Conservation (phyloP, 2,329 filamentous ascomycete species). For the Botrytis sinoallii region DNA sequence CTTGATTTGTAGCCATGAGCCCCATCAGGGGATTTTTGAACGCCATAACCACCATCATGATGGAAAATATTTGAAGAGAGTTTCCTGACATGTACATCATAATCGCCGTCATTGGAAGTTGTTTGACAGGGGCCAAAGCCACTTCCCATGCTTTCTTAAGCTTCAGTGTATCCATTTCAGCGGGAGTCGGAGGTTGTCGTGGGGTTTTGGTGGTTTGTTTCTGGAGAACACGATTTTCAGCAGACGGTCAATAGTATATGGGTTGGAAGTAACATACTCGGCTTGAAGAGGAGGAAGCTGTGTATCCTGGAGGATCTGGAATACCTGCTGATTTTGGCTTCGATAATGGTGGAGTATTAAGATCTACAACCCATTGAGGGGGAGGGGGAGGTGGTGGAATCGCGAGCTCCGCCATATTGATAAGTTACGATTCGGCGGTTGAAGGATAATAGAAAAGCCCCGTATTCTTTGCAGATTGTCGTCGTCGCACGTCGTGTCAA, state of each 20-base stretch:
- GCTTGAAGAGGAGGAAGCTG: slow-evolving; percentile 48
- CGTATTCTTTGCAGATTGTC: not conserved
- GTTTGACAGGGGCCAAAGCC: slow-evolving; percentile 87
- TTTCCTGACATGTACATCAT: slow-evolving; percentile 99
- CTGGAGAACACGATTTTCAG: slow-evolving; percentile 28
- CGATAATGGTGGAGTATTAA: slow-evolving; percentile 65
- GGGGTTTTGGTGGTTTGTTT: slow-evolving; percentile 41
- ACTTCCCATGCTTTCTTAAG: slow-evolving; percentile 99
- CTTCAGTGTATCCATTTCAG: slow-evolving; percentile 93
- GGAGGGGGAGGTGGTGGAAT: slow-evolving; percentile 44
- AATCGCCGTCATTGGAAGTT: slow-evolving; percentile 94
- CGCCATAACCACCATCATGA: slow-evolving; percentile 99
- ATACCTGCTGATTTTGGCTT: slow-evolving; percentile 66
- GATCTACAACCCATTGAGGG: slow-evolving; percentile 80
- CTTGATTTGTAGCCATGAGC: slow-evolving; percentile 74
- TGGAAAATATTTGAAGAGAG: slow-evolving; percentile 96
- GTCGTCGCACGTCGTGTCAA: not conserved
- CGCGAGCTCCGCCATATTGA: slow-evolving; percentile 3
- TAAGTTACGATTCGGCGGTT: not conserved
- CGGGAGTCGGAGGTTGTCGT: slow-evolving; percentile 67
- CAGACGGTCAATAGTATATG: not conserved
- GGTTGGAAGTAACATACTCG: slow-evolving; percentile 48
- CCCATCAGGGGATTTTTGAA: slow-evolving; percentile 95
- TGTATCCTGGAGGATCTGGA: slow-evolving; percentile 84
- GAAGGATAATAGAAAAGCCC: not conserved